These are phyloP conservation scores for Nemania sp. DNA, from an alignment of 2,329 filamentous ascomycete species.

Conservation along the genomic window DNA sequence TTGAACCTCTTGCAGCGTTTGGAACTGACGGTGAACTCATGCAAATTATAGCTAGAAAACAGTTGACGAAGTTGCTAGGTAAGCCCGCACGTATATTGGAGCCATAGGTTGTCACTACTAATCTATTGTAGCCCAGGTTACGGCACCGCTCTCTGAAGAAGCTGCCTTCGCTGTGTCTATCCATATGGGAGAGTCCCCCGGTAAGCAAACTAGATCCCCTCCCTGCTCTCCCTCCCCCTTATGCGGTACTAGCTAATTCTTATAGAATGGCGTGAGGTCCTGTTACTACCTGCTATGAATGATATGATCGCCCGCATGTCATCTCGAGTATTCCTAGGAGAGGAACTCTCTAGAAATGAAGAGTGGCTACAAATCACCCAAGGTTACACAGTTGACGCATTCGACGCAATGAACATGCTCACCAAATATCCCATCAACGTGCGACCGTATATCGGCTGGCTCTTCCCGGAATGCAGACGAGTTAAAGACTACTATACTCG, in stretches of 20 bases:
- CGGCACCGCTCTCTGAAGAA: conserved; percentile 40
- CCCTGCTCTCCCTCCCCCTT: no score
- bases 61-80: conserved; percentile 35
- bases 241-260: conserved; percentile 13
- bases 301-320: conserved; percentile 59
- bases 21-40: conserved; percentile 21
- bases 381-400: conserved; percentile 53
- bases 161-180: conserved; percentile 21
- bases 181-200: conserved; percentile 34
- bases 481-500: conserved; percentile 48
- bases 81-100: neutral
- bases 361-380: conserved; percentile 57
- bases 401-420: conserved; percentile 51
- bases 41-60: conserved; percentile 31
- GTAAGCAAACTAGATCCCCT: conserved; percentile 17
- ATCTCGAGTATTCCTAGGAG: conserved; percentile 60
- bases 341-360: conserved; percentile 56
- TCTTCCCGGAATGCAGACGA: conserved; percentile 55
- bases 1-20: conserved; percentile 29
- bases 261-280: conserved; percentile 56
- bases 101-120: neutral
- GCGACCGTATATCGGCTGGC: conserved; percentile 56
- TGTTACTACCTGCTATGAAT: conserved; percentile 50
- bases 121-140: conserved; percentile 34
- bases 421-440: conserved; percentile 54